Evolutionary conservation across 2,329 filamentous ascomycete genomes (phyloP).

Genomic region (Fusarium humuli): DNA sequence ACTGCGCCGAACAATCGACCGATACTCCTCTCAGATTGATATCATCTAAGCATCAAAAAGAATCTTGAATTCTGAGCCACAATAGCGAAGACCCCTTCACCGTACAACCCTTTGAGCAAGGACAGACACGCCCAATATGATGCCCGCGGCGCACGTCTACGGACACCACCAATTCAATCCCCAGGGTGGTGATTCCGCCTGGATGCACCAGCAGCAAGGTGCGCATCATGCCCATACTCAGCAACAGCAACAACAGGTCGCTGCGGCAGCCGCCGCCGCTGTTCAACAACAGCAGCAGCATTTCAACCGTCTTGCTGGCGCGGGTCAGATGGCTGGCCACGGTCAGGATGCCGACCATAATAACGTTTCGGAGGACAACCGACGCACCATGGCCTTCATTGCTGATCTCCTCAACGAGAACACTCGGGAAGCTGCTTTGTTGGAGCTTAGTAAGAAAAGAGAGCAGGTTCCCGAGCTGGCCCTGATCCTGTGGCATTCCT

Average conservation of each 20-base stretch:
- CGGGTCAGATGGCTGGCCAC: slow-evolving; percentile 59
- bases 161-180: slow-evolving; percentile 75
- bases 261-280: slow-evolving; percentile 60
- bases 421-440: slow-evolving; percentile 87
- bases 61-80: background rate
- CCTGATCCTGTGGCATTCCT: slow-evolving; percentile 97
- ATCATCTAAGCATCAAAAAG: slow-evolving; percentile 1
- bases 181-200: slow-evolving; percentile 68
- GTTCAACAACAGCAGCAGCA: slow-evolving; percentile 68
- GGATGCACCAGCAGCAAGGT: slow-evolving; percentile 74
- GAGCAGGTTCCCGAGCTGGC: slow-evolving; percentile 98
- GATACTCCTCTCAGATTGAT: slow-evolving; percentile 2
- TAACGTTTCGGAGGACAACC: slow-evolving; percentile 87
- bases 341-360: slow-evolving; percentile 70
- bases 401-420: slow-evolving; percentile 89
- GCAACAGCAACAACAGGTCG: slow-evolving; percentile 59
- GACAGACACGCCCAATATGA: slow-evolving; percentile 61
- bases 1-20: slow-evolving; percentile 28
- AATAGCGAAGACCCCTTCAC: background rate
- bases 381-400: slow-evolving; percentile 91
- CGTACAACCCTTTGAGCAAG: slow-evolving; percentile 13
- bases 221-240: slow-evolving; percentile 70
- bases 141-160: slow-evolving; percentile 73
- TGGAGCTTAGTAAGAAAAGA: slow-evolving; percentile 98
- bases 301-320: slow-evolving; percentile 76